Evolutionary conservation across 768 basidiomycete genomes (phyloP).

Genomic region (Lentinula guzmanii): DNA sequence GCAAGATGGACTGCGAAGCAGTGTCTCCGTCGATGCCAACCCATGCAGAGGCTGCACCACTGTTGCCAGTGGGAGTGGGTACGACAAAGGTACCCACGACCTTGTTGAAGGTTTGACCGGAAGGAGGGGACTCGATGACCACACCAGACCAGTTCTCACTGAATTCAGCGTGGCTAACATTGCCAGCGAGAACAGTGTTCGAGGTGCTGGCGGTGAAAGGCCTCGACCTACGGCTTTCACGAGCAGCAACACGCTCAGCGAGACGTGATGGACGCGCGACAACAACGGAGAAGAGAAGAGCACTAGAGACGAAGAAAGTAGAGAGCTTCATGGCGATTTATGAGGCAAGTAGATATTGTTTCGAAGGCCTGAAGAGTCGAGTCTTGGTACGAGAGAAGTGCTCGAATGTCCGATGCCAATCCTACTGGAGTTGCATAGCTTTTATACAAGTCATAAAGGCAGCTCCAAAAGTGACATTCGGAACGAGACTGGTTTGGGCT

Average conservation of each 20-base stretch:
- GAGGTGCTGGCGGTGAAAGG: background rate
- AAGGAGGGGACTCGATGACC: constrained; percentile 1
- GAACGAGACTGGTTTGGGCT: background rate
- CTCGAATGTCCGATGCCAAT: background rate
- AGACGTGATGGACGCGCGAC: constrained; percentile 5
- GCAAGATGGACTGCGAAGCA: background rate
- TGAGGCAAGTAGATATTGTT: background rate
- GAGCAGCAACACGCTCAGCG: constrained; percentile 6
- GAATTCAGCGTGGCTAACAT: constrained; percentile 4
- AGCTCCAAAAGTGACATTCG: background rate
- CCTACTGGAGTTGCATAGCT: background rate
- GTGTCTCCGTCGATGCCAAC: constrained; percentile 10
- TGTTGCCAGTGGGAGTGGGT: constrained; percentile 1
- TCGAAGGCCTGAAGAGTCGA: background rate
- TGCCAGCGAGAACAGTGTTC: background rate
- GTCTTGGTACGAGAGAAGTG: background rate
- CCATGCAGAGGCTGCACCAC: constrained; percentile 7
- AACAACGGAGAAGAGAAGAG: constrained; percentile 1
- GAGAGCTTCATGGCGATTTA: constrained; percentile 4
- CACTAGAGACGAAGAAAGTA: constrained; percentile 4
- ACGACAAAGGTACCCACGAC: constrained; percentile 6
- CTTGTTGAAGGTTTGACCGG: constrained; percentile 4
- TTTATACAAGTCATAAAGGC: background rate
- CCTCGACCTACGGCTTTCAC: constrained; percentile 2
- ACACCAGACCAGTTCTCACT: constrained; percentile 6